Evolutionary conservation across 2,329 filamentous ascomycete species (phyloP), one percentile per base, ranked within the genome.

Genomic region (Akanthomyces dipterigenus): DNA sequence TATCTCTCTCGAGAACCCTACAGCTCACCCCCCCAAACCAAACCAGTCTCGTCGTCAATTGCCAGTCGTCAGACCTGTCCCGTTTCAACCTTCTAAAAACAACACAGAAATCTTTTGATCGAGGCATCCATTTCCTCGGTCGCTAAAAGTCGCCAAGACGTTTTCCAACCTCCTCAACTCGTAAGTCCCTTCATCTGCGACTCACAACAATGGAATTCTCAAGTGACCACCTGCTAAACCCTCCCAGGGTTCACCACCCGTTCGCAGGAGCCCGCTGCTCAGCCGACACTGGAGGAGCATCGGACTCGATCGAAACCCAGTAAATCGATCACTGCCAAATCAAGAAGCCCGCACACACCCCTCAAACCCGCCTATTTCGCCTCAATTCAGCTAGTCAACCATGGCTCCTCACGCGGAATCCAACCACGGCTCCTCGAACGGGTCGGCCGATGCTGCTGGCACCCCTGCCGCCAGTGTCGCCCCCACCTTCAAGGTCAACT

Each of bases 91-190:
- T 6, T 3, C 22, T 28, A 56, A 62, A 55, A 28, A 57, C 60
- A 61, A 63, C 62, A 64, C 62, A 62, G 60, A 63, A 63, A 62
- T 64, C 24, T 63, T 56, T 53, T 66, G 82, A 83, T 83, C 83
- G 82, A 83, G 81, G 73, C 69, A 61, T 65, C 64, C 70, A 66
- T 69, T 60, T 60, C 71, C 73, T 77, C 86, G 85, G 79, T 89
- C 87, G 78, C 77, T 68, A 65, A 72, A 72, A 76, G 76, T 78
- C 88, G 88, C 84, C 91, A 96, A 90, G 81, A 96, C 91, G 93
- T 97, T 96, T 88, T 93, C 92, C 83, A 97, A 96, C 81, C 89
- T 96, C 71, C 88, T 97, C 70, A 95, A 95, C 86, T 96, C 92
- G 93, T 96, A 85, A 77, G 91, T 74, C 20, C 3, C 46, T 12